Evolutionary conservation across 1,139 yeast species (phyloP).

Genomic region (Kurtzmaniella quercitrusa): DNA sequence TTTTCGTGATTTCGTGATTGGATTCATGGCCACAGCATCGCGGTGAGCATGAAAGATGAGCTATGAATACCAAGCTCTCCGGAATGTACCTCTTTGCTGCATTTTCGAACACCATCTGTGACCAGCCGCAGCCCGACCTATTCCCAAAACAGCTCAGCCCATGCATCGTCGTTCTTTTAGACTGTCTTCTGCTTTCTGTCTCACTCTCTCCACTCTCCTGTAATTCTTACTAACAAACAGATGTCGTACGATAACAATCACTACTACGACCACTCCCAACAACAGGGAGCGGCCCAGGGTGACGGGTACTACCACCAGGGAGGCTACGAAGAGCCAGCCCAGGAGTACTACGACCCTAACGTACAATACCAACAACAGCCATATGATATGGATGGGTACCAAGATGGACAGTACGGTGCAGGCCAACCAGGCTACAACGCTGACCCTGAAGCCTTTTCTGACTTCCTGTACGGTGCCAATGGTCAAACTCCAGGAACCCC

Average conservation of each 20-base stretch:
- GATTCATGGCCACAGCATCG: no score
- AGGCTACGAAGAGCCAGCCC: constrained; percentile 9
- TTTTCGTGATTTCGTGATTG: no score
- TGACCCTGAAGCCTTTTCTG: constrained; percentile 75
- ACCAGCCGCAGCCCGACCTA: no score
- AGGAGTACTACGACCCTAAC: constrained; percentile 44
- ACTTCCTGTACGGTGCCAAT: constrained; percentile 57
- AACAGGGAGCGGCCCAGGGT: constrained; percentile 26
- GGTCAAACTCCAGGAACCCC: constrained; percentile 62
- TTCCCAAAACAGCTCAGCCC: no score
- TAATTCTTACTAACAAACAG: constrained; percentile 24
- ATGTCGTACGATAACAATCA: constrained; percentile 52
- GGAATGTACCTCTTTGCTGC: no score
- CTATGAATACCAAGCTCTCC: no score
- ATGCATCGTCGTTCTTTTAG: no score
- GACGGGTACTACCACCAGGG: constrained; percentile 49
- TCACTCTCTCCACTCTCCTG: background rate
- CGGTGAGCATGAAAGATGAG: no score
- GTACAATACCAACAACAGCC: constrained; percentile 53
- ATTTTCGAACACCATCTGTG: no score
- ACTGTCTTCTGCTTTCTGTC: no score
- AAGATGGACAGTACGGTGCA: constrained; percentile 45
- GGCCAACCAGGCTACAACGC: constrained; percentile 30
- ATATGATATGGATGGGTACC: constrained; percentile 46
- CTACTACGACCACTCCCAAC: constrained; percentile 46